Evolutionary conservation across 352 stramenopile genomes (phyloP).

Genomic region (Pseudoperonospora humuli): DNA sequence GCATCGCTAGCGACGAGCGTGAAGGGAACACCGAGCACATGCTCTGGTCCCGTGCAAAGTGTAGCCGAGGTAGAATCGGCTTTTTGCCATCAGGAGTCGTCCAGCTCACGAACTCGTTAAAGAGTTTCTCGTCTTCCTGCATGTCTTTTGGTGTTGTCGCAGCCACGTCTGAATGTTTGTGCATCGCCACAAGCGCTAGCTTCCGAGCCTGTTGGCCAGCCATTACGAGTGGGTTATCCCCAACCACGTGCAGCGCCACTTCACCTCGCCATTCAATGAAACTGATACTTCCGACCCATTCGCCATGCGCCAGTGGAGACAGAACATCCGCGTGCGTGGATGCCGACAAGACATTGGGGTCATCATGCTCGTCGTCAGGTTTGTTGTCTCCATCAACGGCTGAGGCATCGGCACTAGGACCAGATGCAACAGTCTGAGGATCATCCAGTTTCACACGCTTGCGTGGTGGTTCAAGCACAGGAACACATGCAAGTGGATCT

Average conservation of each 20-base stretch:
- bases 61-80: slow-evolving; percentile 55
- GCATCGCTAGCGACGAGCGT: slow-evolving; percentile 43
- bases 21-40: slow-evolving; percentile 61
- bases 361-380: slow-evolving; percentile 14
- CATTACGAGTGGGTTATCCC: slow-evolving; percentile 74
- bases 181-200: slow-evolving; percentile 64
- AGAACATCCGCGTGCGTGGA: slow-evolving; percentile 28
- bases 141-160: slow-evolving; percentile 22
- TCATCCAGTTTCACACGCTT: slow-evolving; percentile 63
- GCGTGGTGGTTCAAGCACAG: slow-evolving; percentile 57
- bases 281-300: slow-evolving; percentile 74
- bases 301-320: slow-evolving; percentile 43
- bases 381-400: slow-evolving; percentile 14
- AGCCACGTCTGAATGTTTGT: slow-evolving; percentile 24
- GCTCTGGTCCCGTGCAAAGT: slow-evolving; percentile 70
- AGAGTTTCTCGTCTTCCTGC: slow-evolving; percentile 68
- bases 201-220: slow-evolving; percentile 66
- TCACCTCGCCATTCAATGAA: slow-evolving; percentile 83
- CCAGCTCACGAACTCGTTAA: slow-evolving; percentile 84
- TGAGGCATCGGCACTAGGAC: slow-evolving; percentile 7
- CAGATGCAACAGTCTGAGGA: slow-evolving; percentile 3
- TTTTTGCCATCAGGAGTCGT: slow-evolving; percentile 51
- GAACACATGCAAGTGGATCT: slow-evolving; percentile 59
- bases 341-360: slow-evolving; percentile 9
- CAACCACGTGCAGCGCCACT: slow-evolving; percentile 67